phyloP scores from a whole-genome alignment of 192 early-diverging fungal genomes.

The Linnemannia schmuckeri region DNA sequence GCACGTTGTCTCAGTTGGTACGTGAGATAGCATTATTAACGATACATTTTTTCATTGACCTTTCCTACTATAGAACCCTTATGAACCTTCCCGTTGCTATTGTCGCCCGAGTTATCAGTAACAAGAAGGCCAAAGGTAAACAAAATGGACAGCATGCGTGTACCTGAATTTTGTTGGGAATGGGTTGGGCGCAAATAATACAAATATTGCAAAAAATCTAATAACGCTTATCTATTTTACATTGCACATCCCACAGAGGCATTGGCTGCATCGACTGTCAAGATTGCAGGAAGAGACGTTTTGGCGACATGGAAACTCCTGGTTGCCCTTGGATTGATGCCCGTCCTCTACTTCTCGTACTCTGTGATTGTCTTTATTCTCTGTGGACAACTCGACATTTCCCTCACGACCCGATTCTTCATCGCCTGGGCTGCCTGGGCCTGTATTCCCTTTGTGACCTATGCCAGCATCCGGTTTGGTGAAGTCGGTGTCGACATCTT shows the following conservation, averaged over 20 bases:
- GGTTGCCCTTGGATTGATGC: conserved; percentile 81
- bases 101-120: conserved; percentile 67
- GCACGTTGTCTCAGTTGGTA: neutral
- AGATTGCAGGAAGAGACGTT: conserved; percentile 95
- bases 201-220: neutral
- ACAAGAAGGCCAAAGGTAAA: conserved; percentile 66
- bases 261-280: conserved; percentile 90
- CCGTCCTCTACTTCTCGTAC: conserved; percentile 80
- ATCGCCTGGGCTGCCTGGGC: conserved; percentile 59
- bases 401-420: conserved; percentile 49
- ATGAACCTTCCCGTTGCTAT: conserved; percentile 70
- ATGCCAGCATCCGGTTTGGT: conserved; percentile 80
- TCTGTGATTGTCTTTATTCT: conserved; percentile 71
- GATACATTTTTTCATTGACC: neutral
- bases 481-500: conserved; percentile 83
- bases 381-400: conserved; percentile 61
- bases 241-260: conserved; percentile 66
- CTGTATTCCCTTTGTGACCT: conserved; percentile 75
- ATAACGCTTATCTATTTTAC: neutral
- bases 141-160: neutral
- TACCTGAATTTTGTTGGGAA: neutral
- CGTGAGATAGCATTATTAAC: neutral
- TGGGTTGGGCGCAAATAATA: neutral
- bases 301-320: conserved; percentile 96
- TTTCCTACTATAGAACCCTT: conserved; percentile 54